phyloP scores from a whole-genome alignment of 768 basidiomycete species.

The Gloeophyllum trabeum region DNA sequence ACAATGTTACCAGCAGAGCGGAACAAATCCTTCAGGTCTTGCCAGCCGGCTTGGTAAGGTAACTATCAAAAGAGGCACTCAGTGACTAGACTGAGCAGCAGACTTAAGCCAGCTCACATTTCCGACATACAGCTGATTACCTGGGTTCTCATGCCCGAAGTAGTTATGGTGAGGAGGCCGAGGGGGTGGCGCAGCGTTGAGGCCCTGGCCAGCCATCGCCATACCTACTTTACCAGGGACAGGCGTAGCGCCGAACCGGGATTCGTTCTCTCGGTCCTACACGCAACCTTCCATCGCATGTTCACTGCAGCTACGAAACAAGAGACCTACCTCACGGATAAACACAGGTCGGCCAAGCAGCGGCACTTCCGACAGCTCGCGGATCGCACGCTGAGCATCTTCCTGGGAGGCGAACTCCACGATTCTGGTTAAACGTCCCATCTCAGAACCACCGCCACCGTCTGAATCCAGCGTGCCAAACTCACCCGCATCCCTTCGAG shows the following conservation, averaged over 20 bases:
- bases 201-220: slow-evolving; percentile 89
- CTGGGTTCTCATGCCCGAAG: slow-evolving; percentile 58
- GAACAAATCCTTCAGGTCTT: slow-evolving; percentile 96
- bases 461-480: no score
- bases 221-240: slow-evolving; percentile 94
- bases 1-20: slow-evolving; percentile 91
- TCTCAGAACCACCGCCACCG: no score
- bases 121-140: slow-evolving; percentile 87
- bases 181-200: slow-evolving; percentile 70
- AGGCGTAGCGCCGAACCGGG: slow-evolving; percentile 90
- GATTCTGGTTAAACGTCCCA: slow-evolving; percentile 55
- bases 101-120: slow-evolving; percentile 44
- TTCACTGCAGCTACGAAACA: slow-evolving; percentile 2
- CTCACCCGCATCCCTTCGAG: slow-evolving; percentile 99
- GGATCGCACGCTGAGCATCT: slow-evolving; percentile 81
- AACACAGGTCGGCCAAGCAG: slow-evolving; percentile 94
- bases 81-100: slow-evolving; percentile 3
- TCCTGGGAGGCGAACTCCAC: slow-evolving; percentile 91
- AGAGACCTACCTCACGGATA: slow-evolving; percentile 74
- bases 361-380: slow-evolving; percentile 80
- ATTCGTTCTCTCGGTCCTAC: slow-evolving; percentile 94
- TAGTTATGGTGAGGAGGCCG: slow-evolving; percentile 75
- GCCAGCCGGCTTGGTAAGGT: slow-evolving; percentile 97
- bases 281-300: background rate
- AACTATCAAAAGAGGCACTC: slow-evolving; percentile 34